Evolutionary conservation across 768 basidiomycete genomes (phyloP), one percentile per base, ranked within the genome.

Genomic region (Boletus insuetus): DNA sequence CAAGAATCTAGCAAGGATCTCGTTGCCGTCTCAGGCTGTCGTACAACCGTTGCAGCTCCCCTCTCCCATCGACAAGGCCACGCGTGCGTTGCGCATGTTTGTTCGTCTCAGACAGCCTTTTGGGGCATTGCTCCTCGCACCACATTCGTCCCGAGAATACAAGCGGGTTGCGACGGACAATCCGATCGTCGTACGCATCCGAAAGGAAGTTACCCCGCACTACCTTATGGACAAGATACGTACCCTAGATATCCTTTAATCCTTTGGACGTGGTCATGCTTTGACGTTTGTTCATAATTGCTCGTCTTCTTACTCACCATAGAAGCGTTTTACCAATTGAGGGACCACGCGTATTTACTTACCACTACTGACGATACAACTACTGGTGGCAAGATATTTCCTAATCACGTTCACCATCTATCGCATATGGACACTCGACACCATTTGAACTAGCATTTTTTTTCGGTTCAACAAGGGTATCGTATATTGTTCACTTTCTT

Each of bases 81-180:
- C 58, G 6, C 58, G 62, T 6, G 62, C 62, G 1, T 26, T 61
- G 42, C 52, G 46, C 12, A 6, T 57, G 37, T 53, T 64, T 13
- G 58, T 40, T 10, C 62, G 62, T 12, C 51, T 61, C 24, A 41
- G 26, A 39, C 60, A 62, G 12, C 60, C 60, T 16, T 61, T 61
- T 38, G 55, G 62, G 4, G 62, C 62, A 4, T 37, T 63, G 14
- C 22, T 63, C 1, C 58, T 62, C 6, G 62, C 54, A 5, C 55
- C 46, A 5, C 51, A 41, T 13, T 51, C 61, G 6, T 12, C 42
- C 5, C 19, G 46, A 11, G 62, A 64, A 19, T 63, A 63, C 37
- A 61, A 35, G 20, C 62, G 62, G n/a, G 49, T 63, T 12, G 58
- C 62, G 17, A 60, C 58, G 10, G 62, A 63, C 32, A 43, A 57